Percentiles rank a stretch among this genome's conserved stretches.
Conservation (phyloP, 108 stramenopile genomes). For the Cyclotella cryptica region DNA sequence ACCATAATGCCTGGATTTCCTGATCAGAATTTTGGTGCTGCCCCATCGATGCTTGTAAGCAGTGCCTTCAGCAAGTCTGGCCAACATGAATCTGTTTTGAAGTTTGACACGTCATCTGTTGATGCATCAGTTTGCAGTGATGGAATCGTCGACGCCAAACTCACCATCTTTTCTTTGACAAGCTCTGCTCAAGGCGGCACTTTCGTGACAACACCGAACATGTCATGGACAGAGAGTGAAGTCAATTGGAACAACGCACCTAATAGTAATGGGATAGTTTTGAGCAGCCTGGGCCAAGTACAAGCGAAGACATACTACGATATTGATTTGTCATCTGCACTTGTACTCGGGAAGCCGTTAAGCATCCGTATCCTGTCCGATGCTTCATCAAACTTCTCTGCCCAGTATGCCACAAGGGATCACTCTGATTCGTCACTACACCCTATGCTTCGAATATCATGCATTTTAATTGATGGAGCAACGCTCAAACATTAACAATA, state of each 20-base stretch:
- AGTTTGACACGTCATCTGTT: conserved; percentile 31
- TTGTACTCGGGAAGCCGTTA: conserved; percentile 29
- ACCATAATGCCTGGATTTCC: conserved; percentile 39
- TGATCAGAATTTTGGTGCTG: conserved; percentile 30
- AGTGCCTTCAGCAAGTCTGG: conserved; percentile 35
- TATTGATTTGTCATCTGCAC: conserved; percentile 40
- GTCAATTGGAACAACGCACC: conserved; percentile 42
- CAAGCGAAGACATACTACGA: conserved; percentile 34
- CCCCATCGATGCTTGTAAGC: conserved; percentile 29
- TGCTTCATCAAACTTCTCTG: conserved; percentile 8
- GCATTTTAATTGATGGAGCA: conserved; percentile 10
- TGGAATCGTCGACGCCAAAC: conserved; percentile 20
- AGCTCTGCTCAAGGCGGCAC: conserved; percentile 32
- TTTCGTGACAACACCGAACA: conserved; percentile 29
- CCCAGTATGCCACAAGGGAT: conserved; percentile 38
- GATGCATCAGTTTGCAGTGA: conserved; percentile 28
- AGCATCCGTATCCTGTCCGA: conserved; percentile 28
- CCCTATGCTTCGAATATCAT: conserved; percentile 30
- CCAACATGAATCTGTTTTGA: conserved; percentile 23
- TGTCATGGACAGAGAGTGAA: conserved; percentile 27
- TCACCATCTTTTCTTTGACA: conserved; percentile 29
- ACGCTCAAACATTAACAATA: not conserved
- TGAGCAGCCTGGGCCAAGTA: conserved; percentile 16
- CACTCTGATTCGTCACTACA: conserved; percentile 23
- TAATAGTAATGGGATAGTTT: conserved; percentile 31